Conservation (phyloP, 495 filamentous ascomycete genomes). For the Aspergillus baeticus region DNA sequence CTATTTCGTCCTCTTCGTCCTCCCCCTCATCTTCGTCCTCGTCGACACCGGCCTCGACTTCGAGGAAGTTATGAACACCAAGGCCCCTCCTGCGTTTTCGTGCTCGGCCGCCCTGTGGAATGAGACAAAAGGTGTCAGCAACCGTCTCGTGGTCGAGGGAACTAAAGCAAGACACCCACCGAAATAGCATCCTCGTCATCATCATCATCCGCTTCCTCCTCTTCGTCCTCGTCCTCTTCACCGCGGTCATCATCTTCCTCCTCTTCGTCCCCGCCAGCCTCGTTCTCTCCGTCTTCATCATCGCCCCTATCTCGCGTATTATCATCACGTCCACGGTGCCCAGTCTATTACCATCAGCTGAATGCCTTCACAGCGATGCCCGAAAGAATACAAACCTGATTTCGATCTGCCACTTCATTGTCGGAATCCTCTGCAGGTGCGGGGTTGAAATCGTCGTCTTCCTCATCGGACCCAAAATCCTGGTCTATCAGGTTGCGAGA, state of each 20-base stretch:
- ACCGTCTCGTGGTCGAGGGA: slow-evolving; percentile 11
- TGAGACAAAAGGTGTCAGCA: slow-evolving; percentile 11
- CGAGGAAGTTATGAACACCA: slow-evolving; percentile 78
- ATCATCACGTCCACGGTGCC: slow-evolving; percentile 40
- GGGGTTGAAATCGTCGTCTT: slow-evolving; percentile 83
- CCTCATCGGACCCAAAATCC: slow-evolving; percentile 69
- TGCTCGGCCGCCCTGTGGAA: slow-evolving; percentile 62
- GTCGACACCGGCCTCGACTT: slow-evolving; percentile 95
- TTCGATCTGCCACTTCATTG: slow-evolving; percentile 50
- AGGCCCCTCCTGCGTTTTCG: slow-evolving; percentile 72
- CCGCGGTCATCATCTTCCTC: slow-evolving; percentile 38
- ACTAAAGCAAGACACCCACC: slow-evolving; percentile 31
- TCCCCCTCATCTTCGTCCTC: slow-evolving; percentile 93
- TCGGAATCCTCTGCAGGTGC: slow-evolving; percentile 66
- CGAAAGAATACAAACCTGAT: slow-evolving; percentile 31
- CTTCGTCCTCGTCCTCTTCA: slow-evolving; percentile 31
- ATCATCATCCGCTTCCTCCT: slow-evolving; percentile 53
- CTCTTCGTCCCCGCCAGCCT: slow-evolving; percentile 40
- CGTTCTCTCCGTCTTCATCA: slow-evolving; percentile 37
- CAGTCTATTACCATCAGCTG: slow-evolving; percentile 20
- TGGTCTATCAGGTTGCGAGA: slow-evolving; percentile 52
- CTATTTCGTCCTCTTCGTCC: slow-evolving; percentile 86
- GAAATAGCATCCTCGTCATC: slow-evolving; percentile 61
- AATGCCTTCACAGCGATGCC: neutral
- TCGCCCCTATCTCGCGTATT: slow-evolving; percentile 19